These are phyloP conservation scores for Haplosporangium gracile DNA, from an alignment of 192 early-diverging fungal genomes.

Conservation along the genomic window DNA sequence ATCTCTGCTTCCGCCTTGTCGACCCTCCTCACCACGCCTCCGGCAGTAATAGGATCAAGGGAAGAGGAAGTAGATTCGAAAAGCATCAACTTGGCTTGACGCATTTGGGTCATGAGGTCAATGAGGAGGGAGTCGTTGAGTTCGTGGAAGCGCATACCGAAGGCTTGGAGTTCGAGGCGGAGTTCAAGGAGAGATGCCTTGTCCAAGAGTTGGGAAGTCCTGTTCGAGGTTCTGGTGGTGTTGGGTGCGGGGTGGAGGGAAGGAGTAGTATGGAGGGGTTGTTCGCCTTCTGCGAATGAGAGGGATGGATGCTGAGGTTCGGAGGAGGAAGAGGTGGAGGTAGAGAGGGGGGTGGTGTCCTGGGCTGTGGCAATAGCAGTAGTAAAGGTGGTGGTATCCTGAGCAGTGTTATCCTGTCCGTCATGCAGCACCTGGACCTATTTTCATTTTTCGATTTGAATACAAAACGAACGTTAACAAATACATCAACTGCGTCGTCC, in stretches of 20 bases:
- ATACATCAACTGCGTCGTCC: background rate
- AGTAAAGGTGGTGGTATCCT: background rate
- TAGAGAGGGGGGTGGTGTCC: background rate
- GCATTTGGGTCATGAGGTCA: conserved; percentile 35
- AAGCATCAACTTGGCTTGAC: conserved; percentile 23
- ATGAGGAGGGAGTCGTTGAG: conserved; percentile 32
- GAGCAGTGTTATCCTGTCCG: background rate
- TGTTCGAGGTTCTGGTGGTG: background rate
- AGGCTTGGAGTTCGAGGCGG: conserved; percentile 29
- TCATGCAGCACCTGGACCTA: conserved; percentile 36
- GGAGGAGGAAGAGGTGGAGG: background rate
- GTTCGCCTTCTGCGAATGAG: background rate
- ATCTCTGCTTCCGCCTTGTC: conserved; percentile 33
- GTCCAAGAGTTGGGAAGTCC: background rate
- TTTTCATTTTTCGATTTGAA: background rate
- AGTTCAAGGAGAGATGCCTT: conserved; percentile 20
- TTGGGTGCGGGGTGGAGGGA: background rate
- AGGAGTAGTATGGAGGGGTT: background rate
- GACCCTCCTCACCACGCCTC: background rate
- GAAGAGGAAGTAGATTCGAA: background rate
- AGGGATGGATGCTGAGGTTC: background rate
- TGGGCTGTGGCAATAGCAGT: background rate
- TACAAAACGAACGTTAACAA: background rate
- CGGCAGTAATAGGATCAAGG: background rate
- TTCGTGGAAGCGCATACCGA: conserved; percentile 39